Percentiles rank a stretch among this genome's conserved stretches.
Evolutionary conservation across 2,329 filamentous ascomycete genomes (phyloP).

Genomic region (Neopestalotiopsis sp.): DNA sequence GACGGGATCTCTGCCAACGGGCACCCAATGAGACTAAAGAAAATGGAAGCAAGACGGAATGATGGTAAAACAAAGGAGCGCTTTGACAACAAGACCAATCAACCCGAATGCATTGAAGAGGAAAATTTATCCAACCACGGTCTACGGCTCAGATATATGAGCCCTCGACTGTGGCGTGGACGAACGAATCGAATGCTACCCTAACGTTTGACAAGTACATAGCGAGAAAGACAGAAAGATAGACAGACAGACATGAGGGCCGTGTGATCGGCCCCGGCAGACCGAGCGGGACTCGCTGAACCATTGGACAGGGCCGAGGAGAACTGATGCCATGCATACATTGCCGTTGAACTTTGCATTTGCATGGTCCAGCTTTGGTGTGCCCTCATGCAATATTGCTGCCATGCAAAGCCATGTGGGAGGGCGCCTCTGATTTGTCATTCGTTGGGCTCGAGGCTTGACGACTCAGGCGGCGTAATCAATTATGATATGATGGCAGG

Average conservation of each 20-base stretch:
- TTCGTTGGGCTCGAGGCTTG: background rate
- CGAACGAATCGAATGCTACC: background rate
- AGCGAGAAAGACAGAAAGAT: background rate
- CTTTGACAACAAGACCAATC: conserved; percentile 11
- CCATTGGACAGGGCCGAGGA: conserved; percentile 8
- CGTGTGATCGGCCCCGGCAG: background rate
- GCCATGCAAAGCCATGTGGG: background rate
- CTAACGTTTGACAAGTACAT: background rate
- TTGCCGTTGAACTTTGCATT: conserved; percentile 1
- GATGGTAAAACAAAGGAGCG: background rate
- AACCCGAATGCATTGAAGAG: background rate
- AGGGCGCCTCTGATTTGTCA: background rate
- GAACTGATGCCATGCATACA: background rate
- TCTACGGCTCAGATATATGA: conserved; percentile 17
- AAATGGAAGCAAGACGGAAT: background rate
- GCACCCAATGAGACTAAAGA: background rate
- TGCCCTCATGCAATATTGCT: background rate
- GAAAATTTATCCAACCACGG: conserved; percentile 8
- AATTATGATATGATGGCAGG: conserved; percentile 1
- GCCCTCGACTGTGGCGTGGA: background rate
- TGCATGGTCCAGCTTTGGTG: background rate
- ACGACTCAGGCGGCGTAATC: background rate
- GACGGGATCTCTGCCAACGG: background rate
- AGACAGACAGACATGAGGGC: background rate
- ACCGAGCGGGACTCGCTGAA: background rate